phyloP scores from a whole-genome alignment of 2,329 filamentous ascomycete genomes.

The Cercospora berteroae region DNA sequence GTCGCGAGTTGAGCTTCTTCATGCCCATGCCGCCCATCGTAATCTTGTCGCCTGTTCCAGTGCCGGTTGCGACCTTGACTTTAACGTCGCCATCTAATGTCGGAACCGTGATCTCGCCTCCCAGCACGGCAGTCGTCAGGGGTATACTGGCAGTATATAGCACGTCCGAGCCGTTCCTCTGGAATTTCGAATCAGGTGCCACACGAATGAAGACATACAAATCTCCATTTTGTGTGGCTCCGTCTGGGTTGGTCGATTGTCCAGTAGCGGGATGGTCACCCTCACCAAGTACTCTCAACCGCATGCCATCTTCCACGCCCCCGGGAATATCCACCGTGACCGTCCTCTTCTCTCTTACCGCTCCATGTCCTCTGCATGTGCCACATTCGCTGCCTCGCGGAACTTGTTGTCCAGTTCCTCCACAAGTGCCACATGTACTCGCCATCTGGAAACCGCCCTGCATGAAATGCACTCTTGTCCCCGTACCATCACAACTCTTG shows the following conservation, averaged over 20 bases:
- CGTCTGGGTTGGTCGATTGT: slow-evolving; percentile 60
- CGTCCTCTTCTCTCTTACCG: slow-evolving; percentile 76
- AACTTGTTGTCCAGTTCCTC: slow-evolving; percentile 71
- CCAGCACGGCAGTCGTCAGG: slow-evolving; percentile 86
- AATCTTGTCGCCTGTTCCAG: slow-evolving; percentile 86
- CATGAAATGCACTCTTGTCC: slow-evolving; percentile 83
- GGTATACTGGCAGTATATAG: slow-evolving; percentile 89
- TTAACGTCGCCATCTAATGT: slow-evolving; percentile 88
- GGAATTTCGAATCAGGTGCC: slow-evolving; percentile 86
- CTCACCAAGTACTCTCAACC: slow-evolving; percentile 77
- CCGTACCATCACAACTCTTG: slow-evolving; percentile 78
- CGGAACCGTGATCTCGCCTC: slow-evolving; percentile 84
- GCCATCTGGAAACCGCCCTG: slow-evolving; percentile 95
- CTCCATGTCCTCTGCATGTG: slow-evolving; percentile 77
- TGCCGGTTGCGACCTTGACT: slow-evolving; percentile 87
- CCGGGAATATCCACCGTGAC: slow-evolving; percentile 89
- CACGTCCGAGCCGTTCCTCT: slow-evolving; percentile 81
- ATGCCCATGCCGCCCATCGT: slow-evolving; percentile 90
- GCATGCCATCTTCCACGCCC: slow-evolving; percentile 96
- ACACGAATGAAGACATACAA: slow-evolving; percentile 89
- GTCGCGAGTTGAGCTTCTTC: slow-evolving; percentile 72
- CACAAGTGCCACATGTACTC: slow-evolving; percentile 78
- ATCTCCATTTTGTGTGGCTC: slow-evolving; percentile 73
- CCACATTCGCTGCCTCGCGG: slow-evolving; percentile 79
- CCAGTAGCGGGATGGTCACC: slow-evolving; percentile 84